Base-by-base conservation (phyloP, 176 grass and related monocot species). In the Bonia amplexicaulis region DNA sequence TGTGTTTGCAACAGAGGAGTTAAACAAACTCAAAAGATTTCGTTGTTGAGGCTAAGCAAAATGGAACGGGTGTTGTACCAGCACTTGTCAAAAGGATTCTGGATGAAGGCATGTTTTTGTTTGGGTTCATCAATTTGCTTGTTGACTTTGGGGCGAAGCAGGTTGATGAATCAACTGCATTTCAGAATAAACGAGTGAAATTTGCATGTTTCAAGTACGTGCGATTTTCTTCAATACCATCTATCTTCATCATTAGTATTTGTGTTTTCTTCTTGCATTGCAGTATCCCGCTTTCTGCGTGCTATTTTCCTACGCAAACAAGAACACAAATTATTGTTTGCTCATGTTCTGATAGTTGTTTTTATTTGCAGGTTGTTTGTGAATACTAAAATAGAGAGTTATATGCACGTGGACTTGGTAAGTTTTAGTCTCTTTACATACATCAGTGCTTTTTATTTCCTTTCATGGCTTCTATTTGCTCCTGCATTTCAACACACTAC, bases 41-140 rank as follows among this genome's bases (percentile, higher is more conserved):
- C 1, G 74, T 98, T 20, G 35, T 84, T 81, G 84, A 57, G 74
- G 87, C 93, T 22, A 95, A 98, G 84, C 63, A 89, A 80, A 92
- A 81, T 31, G 88, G 85, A n/a, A 14, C 88, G 48, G 22, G 5
- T 74, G 26, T 87, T 2, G 87, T 89, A 71, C 80, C 88, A 33
- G 76, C 81, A 54, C 87, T 98, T 69, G 83, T 93, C 64, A 93
- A 98, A 88, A 98, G 80, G 81, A 98, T 98, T 91, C 41, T 95
- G 42, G 63, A 93, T 59, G 89, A 85, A 73, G 73, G 80, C 52
- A 89, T 92, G 80, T 84, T 95, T 87, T 77, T 95, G 66, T 90
- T 90, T 85, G 93, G 96, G 9, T 92, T 82, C 83, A 90, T 95
- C 85, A 90, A 95, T 92, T 90, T 89, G 73, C 87, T 89, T 78